Evolutionary conservation across 1,284 basidiomycete genomes (phyloP).

Genomic region (Ganoderma lingzhi): DNA sequence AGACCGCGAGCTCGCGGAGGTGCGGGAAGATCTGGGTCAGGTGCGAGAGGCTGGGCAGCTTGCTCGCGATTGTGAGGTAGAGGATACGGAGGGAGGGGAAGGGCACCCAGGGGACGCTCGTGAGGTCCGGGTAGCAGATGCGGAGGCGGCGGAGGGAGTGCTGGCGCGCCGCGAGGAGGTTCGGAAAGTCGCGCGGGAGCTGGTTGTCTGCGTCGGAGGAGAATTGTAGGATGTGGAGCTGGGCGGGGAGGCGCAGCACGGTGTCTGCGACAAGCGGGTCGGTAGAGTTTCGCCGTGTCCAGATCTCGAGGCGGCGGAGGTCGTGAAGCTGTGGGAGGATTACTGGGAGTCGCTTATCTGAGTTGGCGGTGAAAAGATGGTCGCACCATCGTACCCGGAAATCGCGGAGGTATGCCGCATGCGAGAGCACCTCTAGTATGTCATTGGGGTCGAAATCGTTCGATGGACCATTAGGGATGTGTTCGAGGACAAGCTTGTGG

Average conservation of each 20-base stretch:
- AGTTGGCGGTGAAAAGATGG: not conserved
- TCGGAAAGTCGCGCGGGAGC: not conserved
- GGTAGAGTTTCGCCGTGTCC: not conserved
- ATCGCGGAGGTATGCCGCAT: slow-evolving; percentile 8
- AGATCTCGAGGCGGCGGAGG: slow-evolving; percentile 9
- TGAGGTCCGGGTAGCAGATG: slow-evolving; percentile 7
- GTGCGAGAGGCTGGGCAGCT: not conserved
- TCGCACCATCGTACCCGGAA: slow-evolving; percentile 18
- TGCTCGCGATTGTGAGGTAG: slow-evolving; percentile 7
- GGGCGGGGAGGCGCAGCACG: slow-evolving; percentile 7
- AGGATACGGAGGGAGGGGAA: slow-evolving; percentile 17
- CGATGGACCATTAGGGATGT: not conserved
- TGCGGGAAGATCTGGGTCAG: slow-evolving; percentile 18
- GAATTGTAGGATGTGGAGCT: slow-evolving; percentile 7
- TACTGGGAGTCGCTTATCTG: slow-evolving; percentile 2
- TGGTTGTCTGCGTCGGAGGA: not conserved
- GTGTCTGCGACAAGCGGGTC: slow-evolving; percentile 1
- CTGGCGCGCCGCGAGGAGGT: slow-evolving; percentile 11
- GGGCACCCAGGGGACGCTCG: not conserved
- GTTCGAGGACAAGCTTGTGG: slow-evolving; percentile 13
- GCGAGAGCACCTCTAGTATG: slow-evolving; percentile 9
- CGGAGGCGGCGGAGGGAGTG: slow-evolving; percentile 7
- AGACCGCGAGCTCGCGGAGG: slow-evolving; percentile 18
- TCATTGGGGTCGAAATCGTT: not conserved
- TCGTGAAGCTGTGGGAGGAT: slow-evolving; percentile 6